phyloP scores from a whole-genome alignment of 768 basidiomycete species.

The Kockovaella imperatae region DNA sequence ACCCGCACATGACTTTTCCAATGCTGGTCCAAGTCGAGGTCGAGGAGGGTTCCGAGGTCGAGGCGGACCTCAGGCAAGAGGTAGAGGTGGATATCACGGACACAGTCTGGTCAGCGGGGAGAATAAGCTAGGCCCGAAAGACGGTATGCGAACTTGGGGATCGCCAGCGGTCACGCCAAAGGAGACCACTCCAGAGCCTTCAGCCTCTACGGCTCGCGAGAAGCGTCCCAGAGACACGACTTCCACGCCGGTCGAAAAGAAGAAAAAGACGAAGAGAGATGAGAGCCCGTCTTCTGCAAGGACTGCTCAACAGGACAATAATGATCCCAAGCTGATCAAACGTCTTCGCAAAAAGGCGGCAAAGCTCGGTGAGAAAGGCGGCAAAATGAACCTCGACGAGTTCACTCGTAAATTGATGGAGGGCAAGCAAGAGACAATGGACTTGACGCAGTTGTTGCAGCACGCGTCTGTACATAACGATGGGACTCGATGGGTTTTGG shows the following conservation, averaged over 20 bases:
- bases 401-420: background rate
- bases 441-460: too few species aligned
- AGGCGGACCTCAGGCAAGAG: background rate
- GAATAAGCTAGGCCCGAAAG: slow-evolving; percentile 17
- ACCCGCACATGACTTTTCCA: background rate
- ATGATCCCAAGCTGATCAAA: background rate
- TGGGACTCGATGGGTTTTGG: too few species aligned
- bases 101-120: slow-evolving; percentile 22
- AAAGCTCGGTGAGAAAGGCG: background rate
- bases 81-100: slow-evolving; percentile 9
- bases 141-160: slow-evolving; percentile 36
- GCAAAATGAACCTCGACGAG: background rate
- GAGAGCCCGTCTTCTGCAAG: slow-evolving; percentile 14
- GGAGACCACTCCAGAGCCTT: slow-evolving; percentile 5
- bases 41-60: slow-evolving; percentile 7
- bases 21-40: slow-evolving; percentile 14
- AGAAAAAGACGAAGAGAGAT: slow-evolving; percentile 24
- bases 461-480: too few species aligned
- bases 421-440: background rate
- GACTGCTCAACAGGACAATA: slow-evolving; percentile 4
- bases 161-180: slow-evolving; percentile 5
- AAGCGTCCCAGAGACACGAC: slow-evolving; percentile 18
- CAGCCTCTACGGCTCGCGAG: slow-evolving; percentile 6
- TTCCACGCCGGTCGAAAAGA: background rate
- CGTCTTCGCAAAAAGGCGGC: background rate